phyloP scores from a whole-genome alignment of 306 rosid species.

The Corylus americana region DNA sequence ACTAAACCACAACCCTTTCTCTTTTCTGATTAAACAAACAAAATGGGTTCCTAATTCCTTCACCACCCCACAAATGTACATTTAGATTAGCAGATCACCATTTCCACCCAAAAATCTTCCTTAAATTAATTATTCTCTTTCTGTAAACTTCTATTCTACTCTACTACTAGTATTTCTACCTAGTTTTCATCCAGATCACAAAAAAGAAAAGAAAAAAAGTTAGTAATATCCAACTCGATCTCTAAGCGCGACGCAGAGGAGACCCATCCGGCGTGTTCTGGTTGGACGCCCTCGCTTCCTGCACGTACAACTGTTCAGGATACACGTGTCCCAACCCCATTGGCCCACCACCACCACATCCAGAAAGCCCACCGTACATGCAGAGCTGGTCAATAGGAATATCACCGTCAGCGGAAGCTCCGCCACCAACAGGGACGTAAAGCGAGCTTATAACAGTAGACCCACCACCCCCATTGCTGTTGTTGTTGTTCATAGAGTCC shows the following conservation, averaged over 20 bases:
- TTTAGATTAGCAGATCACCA: not conserved
- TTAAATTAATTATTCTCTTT: not conserved
- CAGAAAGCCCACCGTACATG: slow-evolving; percentile 10
- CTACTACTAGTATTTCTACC: not conserved
- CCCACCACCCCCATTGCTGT: slow-evolving; percentile 4
- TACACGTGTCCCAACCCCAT: not conserved
- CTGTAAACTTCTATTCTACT: not conserved
- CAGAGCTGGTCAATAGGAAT: slow-evolving; percentile 17
- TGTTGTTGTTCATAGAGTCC: slow-evolving; percentile 1
- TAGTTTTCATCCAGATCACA: not conserved
- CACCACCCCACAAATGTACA: not conserved
- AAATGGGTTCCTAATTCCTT: not conserved
- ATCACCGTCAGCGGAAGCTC: not conserved
- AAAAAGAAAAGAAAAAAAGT: not conserved
- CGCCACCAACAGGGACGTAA: slow-evolving; percentile 4
- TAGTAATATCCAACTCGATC: not conserved
- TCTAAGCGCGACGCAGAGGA: slow-evolving; percentile 21
- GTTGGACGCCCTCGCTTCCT: slow-evolving; percentile 35
- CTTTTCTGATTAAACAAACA: not conserved
- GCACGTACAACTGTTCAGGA: slow-evolving; percentile 16
- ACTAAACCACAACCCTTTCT: too few species aligned
- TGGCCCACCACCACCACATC: not conserved
- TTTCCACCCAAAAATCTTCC: not conserved
- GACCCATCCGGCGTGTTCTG: slow-evolving; percentile 29
- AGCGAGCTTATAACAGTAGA: not conserved